Conservation (phyloP, 495 filamentous ascomycete species). For the Cenococcum geophilum region DNA sequence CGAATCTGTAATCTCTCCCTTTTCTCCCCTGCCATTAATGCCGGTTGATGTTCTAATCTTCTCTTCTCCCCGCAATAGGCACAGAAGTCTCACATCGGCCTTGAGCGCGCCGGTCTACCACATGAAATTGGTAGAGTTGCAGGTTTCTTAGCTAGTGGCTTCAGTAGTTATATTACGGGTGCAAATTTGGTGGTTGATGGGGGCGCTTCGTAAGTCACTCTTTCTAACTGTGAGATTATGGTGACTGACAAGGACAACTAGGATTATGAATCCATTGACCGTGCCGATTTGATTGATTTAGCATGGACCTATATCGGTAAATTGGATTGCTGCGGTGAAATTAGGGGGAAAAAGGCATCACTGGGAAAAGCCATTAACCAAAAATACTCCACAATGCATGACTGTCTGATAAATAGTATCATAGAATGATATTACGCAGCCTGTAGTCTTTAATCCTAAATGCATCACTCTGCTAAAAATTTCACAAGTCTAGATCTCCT, state of each 20-base stretch:
- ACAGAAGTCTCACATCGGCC: conserved; percentile 42
- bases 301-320: too few species aligned
- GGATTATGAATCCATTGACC: conserved; percentile 35
- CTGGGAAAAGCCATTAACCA: too few species aligned
- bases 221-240: neutral
- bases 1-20: conserved; percentile 37
- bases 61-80: conserved; percentile 18
- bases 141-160: conserved; percentile 52
- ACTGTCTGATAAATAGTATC: too few species aligned
- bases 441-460: too few species aligned
- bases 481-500: too few species aligned
- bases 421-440: too few species aligned
- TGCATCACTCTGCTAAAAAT: too few species aligned
- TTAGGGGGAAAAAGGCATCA: too few species aligned
- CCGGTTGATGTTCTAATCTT: neutral
- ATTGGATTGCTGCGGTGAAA: too few species aligned
- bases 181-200: conserved; percentile 53
- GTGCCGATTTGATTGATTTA: conserved; percentile 28
- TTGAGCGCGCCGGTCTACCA: conserved; percentile 47
- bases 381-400: too few species aligned
- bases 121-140: conserved; percentile 54
- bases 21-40: neutral
- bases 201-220: conserved; percentile 41
- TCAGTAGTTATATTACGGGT: conserved; percentile 53
- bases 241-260: neutral